Conservation (phyloP, 768 basidiomycete species). For the Stropharia rugosoannulata region DNA sequence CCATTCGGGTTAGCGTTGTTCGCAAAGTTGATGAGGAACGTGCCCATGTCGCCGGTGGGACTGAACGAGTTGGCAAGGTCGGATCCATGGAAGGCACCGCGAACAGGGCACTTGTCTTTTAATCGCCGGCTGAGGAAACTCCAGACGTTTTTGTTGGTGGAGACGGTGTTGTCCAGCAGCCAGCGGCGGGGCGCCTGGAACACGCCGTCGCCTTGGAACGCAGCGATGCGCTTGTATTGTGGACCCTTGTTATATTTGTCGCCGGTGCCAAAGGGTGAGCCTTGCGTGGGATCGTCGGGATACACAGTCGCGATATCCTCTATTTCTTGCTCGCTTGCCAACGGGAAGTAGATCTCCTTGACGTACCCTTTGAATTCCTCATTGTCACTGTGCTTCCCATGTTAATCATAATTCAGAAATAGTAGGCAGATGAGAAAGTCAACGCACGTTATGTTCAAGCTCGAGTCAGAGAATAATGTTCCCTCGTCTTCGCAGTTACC, state of each 20-base stretch:
- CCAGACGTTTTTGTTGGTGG: slow-evolving; percentile 38
- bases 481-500: slow-evolving; percentile 65
- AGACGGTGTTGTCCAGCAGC: slow-evolving; percentile 31
- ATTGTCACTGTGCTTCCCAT: slow-evolving; percentile 14
- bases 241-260: slow-evolving; percentile 40
- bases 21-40: too few species aligned
- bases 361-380: slow-evolving; percentile 20
- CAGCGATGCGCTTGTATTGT: slow-evolving; percentile 44
- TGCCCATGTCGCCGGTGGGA: too few species aligned
- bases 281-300: slow-evolving; percentile 36
- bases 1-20: too few species aligned
- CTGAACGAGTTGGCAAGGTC: too few species aligned
- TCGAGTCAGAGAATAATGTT: slow-evolving; percentile 27
- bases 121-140: slow-evolving; percentile 19
- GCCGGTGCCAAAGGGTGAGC: slow-evolving; percentile 55
- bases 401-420: background rate
- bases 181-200: slow-evolving; percentile 48
- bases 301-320: slow-evolving; percentile 31
- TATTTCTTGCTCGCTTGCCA: slow-evolving; percentile 25
- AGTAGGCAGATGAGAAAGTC: background rate
- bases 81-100: too few species aligned
- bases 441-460: slow-evolving; percentile 9
- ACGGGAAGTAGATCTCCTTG: slow-evolving; percentile 29
- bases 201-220: slow-evolving; percentile 43
- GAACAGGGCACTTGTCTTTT: too few species aligned